phyloP scores from a whole-genome alignment of 176 grass and related monocot genomes.

The Carex pumila region DNA sequence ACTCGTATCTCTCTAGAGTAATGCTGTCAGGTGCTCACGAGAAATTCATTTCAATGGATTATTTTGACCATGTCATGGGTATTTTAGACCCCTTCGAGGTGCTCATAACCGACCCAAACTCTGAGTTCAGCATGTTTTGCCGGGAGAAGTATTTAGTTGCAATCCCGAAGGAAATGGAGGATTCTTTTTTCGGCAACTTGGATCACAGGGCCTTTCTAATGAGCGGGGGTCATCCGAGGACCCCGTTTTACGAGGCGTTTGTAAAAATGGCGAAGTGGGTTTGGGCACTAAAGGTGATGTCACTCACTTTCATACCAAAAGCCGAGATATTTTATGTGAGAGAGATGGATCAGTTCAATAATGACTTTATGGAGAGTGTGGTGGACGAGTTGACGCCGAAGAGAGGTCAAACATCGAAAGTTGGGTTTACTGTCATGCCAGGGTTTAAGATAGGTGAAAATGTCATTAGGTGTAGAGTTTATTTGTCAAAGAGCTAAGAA shows the following conservation, averaged over 20 bases:
- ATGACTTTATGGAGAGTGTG: constrained; percentile 66
- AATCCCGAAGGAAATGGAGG: constrained; percentile 55
- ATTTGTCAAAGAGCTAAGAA: constrained; percentile 30
- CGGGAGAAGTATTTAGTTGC: constrained; percentile 42
- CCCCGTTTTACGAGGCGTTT: constrained; percentile 66
- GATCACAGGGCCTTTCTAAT: constrained; percentile 62
- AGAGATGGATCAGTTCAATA: constrained; percentile 27
- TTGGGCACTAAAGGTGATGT: constrained; percentile 54
- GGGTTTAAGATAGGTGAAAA: constrained; percentile 77
- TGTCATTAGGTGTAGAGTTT: constrained; percentile 57
- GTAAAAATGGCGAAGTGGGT: constrained; percentile 54
- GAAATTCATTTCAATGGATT: constrained; percentile 26
- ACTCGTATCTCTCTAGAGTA: constrained; percentile 49
- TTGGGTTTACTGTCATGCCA: constrained; percentile 73
- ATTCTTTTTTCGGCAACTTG: constrained; percentile 65
- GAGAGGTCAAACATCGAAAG: constrained; percentile 28
- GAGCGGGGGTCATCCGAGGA: constrained; percentile 68
- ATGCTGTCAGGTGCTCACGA: constrained; percentile 36
- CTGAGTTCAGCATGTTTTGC: constrained; percentile 73
- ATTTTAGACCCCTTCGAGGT: constrained; percentile 55
- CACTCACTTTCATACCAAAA: constrained; percentile 43
- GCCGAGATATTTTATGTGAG: constrained; percentile 73
- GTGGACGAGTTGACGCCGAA: constrained; percentile 23
- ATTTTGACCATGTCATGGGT: constrained; percentile 46
- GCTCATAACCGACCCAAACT: constrained; percentile 46